phyloP scores from a whole-genome alignment of 257 asterid species.

The Nicotiana noctiflora region DNA sequence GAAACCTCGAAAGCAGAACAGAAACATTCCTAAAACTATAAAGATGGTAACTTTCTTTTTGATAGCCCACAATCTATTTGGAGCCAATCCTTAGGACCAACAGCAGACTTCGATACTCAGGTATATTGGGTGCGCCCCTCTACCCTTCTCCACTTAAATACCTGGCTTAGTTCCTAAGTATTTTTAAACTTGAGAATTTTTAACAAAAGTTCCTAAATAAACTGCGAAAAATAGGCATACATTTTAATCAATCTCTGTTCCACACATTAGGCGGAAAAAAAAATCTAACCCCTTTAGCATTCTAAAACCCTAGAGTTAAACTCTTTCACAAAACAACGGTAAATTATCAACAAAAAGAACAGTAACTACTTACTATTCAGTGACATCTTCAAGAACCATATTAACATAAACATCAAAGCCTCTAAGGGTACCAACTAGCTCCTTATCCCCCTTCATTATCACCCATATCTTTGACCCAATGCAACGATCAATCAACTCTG shows the following conservation, averaged over 20 bases:
- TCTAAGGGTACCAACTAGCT: conserved; percentile 73
- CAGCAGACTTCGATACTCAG: too few species aligned
- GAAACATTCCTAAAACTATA: too few species aligned
- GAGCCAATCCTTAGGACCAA: too few species aligned
- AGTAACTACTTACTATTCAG: conserved; percentile 51
- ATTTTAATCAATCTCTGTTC: not conserved
- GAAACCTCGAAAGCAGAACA: too few species aligned
- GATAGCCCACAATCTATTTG: too few species aligned
- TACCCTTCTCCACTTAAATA: too few species aligned
- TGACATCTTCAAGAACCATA: conserved; percentile 85
- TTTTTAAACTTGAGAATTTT: not conserved
- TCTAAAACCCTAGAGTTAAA: not conserved
- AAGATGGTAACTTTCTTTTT: too few species aligned
- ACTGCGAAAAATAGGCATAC: not conserved
- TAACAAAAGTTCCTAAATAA: not conserved
- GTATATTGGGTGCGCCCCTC: too few species aligned
- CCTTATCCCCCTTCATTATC: conserved; percentile 90
- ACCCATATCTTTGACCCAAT: conserved; percentile 89
- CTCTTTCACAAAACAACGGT: not conserved
- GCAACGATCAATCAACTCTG: conserved; percentile 82
- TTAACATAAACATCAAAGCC: conserved; percentile 84
- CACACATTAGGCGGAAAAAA: not conserved
- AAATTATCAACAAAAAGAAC: not conserved
- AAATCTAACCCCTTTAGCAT: not conserved
- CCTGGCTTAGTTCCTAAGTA: too few species aligned